A percentile compares a stretch with the other conserved stretches of the same genome.
Evolutionary conservation across 192 early-diverging fungal genomes (phyloP).

Genomic region (Coemansia sp.): DNA sequence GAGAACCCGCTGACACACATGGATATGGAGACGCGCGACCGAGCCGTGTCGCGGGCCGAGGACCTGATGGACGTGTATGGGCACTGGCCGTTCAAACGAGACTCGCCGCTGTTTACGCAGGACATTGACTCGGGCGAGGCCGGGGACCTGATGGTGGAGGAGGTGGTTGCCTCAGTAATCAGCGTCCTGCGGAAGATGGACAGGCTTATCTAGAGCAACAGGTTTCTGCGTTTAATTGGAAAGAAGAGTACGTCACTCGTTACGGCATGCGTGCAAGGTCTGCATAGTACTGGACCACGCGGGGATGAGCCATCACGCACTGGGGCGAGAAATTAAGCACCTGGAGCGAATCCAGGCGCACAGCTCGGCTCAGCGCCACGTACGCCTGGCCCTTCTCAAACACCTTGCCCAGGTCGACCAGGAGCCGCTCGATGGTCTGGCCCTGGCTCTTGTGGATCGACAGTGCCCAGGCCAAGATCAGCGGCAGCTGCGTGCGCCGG

Average conservation of each 20-base stretch:
- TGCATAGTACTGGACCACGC: slow-evolving; percentile 63
- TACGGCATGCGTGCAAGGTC: slow-evolving; percentile 31
- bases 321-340: slow-evolving; percentile 58
- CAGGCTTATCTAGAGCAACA: slow-evolving; percentile 53
- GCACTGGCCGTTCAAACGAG: slow-evolving; percentile 60
- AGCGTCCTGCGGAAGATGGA: slow-evolving; percentile 88
- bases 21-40: slow-evolving; percentile 79
- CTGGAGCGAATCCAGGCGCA: slow-evolving; percentile 63
- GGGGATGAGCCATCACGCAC: slow-evolving; percentile 68
- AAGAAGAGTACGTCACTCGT: background rate
- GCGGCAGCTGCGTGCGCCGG: slow-evolving; percentile 55
- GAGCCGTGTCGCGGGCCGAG: slow-evolving; percentile 83
- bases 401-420: slow-evolving; percentile 65
- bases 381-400: slow-evolving; percentile 87
- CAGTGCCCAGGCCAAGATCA: slow-evolving; percentile 80
- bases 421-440: slow-evolving; percentile 70
- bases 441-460: slow-evolving; percentile 88
- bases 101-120: slow-evolving; percentile 51
- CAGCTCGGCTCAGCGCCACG: slow-evolving; percentile 76
- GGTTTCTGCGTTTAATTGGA: background rate
- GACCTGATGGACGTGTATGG: slow-evolving; percentile 85
- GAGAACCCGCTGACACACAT: slow-evolving; percentile 88
- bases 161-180: slow-evolving; percentile 73
- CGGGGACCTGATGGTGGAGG: slow-evolving; percentile 53
- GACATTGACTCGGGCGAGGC: slow-evolving; percentile 52